A percentile compares a stretch with the other conserved stretches of the same genome.
Evolutionary conservation across 1,139 yeast genomes (phyloP).

Genomic region (Diutina mesorugosa): DNA sequence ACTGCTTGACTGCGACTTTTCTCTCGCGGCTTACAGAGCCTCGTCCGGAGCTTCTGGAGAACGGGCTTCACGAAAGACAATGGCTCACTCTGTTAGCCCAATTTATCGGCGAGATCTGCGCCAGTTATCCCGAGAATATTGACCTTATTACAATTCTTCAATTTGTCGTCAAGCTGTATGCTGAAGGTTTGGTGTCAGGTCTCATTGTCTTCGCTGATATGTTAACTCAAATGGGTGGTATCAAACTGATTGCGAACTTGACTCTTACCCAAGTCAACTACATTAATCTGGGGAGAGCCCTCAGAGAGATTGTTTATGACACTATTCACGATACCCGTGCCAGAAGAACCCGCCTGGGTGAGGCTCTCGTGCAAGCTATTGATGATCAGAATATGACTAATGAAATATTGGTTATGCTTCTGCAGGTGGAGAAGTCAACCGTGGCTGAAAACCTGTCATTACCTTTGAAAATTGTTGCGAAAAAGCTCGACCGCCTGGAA

Average conservation of each 20-base stretch:
- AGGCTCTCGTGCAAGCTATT: slow-evolving; percentile 37
- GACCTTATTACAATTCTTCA: slow-evolving; percentile 44
- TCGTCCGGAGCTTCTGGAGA: background rate
- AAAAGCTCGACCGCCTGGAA: slow-evolving; percentile 59
- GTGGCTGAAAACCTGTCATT: slow-evolving; percentile 32
- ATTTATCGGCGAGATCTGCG: slow-evolving; percentile 54
- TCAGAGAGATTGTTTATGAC: slow-evolving; percentile 43
- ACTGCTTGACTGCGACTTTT: slow-evolving; percentile 63
- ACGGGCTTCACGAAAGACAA: slow-evolving; percentile 64
- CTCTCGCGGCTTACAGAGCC: slow-evolving; percentile 51
- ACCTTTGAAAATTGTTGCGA: slow-evolving; percentile 50
- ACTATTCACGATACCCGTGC: slow-evolving; percentile 52
- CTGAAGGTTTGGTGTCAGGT: slow-evolving; percentile 53
- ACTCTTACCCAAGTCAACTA: slow-evolving; percentile 54
- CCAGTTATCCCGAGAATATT: slow-evolving; percentile 33
- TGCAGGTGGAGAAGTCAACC: slow-evolving; percentile 15
- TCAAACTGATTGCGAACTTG: slow-evolving; percentile 53
- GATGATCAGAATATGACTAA: slow-evolving; percentile 32
- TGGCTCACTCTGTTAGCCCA: slow-evolving; percentile 74
- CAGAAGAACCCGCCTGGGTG: slow-evolving; percentile 35
- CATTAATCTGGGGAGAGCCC: slow-evolving; percentile 51
- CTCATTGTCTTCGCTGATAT: slow-evolving; percentile 59
- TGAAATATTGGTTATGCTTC: slow-evolving; percentile 55
- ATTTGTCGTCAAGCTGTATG: slow-evolving; percentile 49
- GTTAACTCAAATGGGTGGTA: slow-evolving; percentile 69